Base-by-base conservation (phyloP, 768 basidiomycete species). In the Hemileccinum impolitum region DNA sequence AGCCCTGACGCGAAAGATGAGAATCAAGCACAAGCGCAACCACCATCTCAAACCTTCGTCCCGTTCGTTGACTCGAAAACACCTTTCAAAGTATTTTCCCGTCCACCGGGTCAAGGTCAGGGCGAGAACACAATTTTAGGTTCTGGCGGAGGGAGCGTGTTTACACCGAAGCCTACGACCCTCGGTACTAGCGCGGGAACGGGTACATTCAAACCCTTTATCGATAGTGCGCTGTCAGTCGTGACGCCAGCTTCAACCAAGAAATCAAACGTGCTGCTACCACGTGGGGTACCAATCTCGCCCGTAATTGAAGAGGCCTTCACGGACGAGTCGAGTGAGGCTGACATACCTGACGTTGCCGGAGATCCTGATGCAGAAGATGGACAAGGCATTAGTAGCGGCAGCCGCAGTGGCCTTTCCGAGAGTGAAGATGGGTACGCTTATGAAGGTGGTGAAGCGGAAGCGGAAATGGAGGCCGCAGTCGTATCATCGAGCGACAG, bases 1-100 rank as follows among this genome's bases (percentile, higher is more conserved):
- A 54, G 34, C 38, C 39, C 62, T 48, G 61, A 63, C 14, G 19
- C 18, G 1, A 55, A 56, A 21, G 47, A 61, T 38, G 61, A 57
- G 44, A 36, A 46, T 18, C 55, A 54, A 55, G 53, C 45, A 23
- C 52, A 56, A 32, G 34, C 41, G 26, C 59, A 52, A 10, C 51
- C 53, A 41, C 45, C 55, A 15, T 38, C 63, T 37, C 68, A 70
- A 32, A 74, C 74, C 72, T 73, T 75, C 46, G 62, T 64, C 23
- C 71, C 75, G 3, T 71, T 74, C 46, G 62, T 62, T 7, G 73
- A 76, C 42, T 55, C 68, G 7, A 63, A 72, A 45, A 62, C 70
- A 13, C 73, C 75, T 11, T 72, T 73, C 60, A 85, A 70, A 53
- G 87, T 90, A 17, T 90, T 90, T 66, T 86, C 81, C 50, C 78